These are phyloP conservation scores for Aspergillus bridgeri DNA, from an alignment of 495 filamentous ascomycete species.

Conservation along the genomic window DNA sequence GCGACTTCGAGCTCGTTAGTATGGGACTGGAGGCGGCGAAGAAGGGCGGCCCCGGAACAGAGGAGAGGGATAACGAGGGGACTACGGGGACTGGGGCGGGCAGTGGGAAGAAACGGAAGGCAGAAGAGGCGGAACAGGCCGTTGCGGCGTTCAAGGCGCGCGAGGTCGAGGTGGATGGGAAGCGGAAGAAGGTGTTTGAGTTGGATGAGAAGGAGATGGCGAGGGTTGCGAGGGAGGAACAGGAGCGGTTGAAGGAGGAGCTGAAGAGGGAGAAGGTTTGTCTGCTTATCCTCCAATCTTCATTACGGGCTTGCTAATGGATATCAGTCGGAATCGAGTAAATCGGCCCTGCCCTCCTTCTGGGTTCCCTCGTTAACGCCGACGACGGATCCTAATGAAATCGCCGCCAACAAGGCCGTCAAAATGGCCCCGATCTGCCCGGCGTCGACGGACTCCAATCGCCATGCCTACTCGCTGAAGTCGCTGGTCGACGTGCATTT, in stretches of 20 bases:
- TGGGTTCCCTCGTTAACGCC: slow-evolving; percentile 91
- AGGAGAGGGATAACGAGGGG: slow-evolving; percentile 5
- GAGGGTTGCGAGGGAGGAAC: slow-evolving; percentile 65
- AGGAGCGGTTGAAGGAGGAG: slow-evolving; percentile 61
- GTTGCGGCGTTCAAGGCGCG: slow-evolving; percentile 48
- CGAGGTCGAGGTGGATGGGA: slow-evolving; percentile 61
- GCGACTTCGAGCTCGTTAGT: slow-evolving; percentile 40
- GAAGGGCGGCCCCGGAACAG: slow-evolving; percentile 9
- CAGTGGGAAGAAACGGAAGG: slow-evolving; percentile 32
- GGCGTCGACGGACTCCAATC: slow-evolving; percentile 62
- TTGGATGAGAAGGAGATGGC: slow-evolving; percentile 77
- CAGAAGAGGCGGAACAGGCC: slow-evolving; percentile 23
- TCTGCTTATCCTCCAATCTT: background rate
- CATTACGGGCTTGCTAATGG: background rate
- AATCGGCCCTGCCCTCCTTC: slow-evolving; percentile 81
- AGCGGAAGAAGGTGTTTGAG: slow-evolving; percentile 58
- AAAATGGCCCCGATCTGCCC: slow-evolving; percentile 81
- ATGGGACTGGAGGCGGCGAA: slow-evolving; percentile 38
- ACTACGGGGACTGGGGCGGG: background rate
- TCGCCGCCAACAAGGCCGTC: slow-evolving; percentile 51
- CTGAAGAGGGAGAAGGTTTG: slow-evolving; percentile 72
- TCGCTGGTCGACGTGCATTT: slow-evolving; percentile 77
- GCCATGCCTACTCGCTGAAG: slow-evolving; percentile 80
- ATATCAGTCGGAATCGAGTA: slow-evolving; percentile 46
- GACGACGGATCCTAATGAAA: slow-evolving; percentile 45